Conservation (phyloP, 2,329 filamentous ascomycete genomes). For the Dendryphion nanum region DNA sequence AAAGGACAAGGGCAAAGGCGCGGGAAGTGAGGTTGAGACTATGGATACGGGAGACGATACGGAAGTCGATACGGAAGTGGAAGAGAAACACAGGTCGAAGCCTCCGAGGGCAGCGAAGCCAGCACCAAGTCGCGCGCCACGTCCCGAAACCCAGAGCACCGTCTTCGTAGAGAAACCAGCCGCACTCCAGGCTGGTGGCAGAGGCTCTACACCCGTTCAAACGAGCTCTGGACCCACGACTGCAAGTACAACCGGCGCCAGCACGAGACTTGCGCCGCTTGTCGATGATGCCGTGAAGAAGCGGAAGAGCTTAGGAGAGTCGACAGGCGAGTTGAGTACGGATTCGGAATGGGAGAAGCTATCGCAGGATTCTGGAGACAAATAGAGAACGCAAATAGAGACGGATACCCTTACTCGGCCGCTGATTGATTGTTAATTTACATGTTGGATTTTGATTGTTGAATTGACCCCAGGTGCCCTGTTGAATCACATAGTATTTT, state of each 20-base stretch:
- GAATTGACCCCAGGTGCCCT: slow-evolving; percentile 8
- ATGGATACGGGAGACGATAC: slow-evolving; percentile 48
- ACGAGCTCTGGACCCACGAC: slow-evolving; percentile 11
- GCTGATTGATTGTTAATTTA: slow-evolving; percentile 6
- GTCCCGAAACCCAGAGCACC: slow-evolving; percentile 32
- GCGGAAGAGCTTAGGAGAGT: slow-evolving; percentile 46
- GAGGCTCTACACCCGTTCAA: slow-evolving; percentile 18
- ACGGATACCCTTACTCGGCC: slow-evolving; percentile 6
- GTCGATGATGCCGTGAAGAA: slow-evolving; percentile 44
- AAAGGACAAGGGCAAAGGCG: slow-evolving; percentile 41
- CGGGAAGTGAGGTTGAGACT: slow-evolving; percentile 31
- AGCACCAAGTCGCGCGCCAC: slow-evolving; percentile 7
- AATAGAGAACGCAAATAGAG: slow-evolving; percentile 16
- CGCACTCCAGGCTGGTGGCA: slow-evolving; percentile 5
- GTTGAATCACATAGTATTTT: too few relatives aligned
- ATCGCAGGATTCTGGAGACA: slow-evolving; percentile 50
- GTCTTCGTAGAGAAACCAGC: slow-evolving; percentile 32
- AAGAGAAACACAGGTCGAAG: slow-evolving; percentile 23
- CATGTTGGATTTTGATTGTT: slow-evolving; percentile 1
- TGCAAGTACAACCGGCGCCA: slow-evolving; percentile 30
- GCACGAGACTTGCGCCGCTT: slow-evolving; percentile 26
- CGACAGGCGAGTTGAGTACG: slow-evolving; percentile 65
- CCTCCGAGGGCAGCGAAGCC: slow-evolving; percentile 10
- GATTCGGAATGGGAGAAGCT: slow-evolving; percentile 99
- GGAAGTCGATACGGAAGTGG: slow-evolving; percentile 42